Evolutionary conservation across 768 basidiomycete genomes (phyloP).

Genomic region (Piloderma croceum): DNA sequence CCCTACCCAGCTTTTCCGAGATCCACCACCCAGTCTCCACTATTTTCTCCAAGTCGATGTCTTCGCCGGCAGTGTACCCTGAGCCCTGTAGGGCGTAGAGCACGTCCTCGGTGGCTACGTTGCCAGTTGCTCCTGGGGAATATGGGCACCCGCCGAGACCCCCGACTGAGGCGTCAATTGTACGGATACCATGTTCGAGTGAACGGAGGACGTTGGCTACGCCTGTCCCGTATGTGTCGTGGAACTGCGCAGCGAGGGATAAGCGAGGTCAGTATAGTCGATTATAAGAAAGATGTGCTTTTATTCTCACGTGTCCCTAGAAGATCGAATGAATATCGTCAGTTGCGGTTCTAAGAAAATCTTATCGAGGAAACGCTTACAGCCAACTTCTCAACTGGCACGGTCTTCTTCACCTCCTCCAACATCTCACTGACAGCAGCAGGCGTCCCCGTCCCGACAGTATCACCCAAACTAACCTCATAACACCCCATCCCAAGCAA

Average conservation of each 20-base stretch:
- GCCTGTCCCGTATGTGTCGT: constrained; percentile 85
- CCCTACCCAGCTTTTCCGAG: constrained; percentile 54
- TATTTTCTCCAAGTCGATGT: constrained; percentile 59
- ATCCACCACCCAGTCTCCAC: constrained; percentile 84
- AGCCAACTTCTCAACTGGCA: constrained; percentile 66
- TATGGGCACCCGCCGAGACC: constrained; percentile 95
- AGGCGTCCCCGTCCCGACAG: constrained; percentile 82
- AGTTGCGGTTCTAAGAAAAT: background rate
- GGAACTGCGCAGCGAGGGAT: constrained; percentile 47
- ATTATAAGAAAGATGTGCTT: constrained; percentile 3
- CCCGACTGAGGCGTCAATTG: constrained; percentile 79
- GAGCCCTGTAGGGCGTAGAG: constrained; percentile 75
- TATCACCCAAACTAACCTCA: constrained; percentile 89
- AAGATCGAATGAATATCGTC: background rate
- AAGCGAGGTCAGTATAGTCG: background rate
- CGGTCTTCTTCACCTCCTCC: constrained; percentile 56
- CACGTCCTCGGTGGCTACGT: constrained; percentile 90
- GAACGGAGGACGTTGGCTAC: constrained; percentile 72
- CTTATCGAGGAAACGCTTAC: constrained; percentile 28
- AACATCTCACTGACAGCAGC: constrained; percentile 61
- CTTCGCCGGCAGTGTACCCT: constrained; percentile 29
- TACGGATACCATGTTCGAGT: constrained; percentile 67
- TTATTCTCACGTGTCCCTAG: constrained; percentile 59
- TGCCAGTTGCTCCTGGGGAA: constrained; percentile 93
- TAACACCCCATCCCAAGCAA: constrained; percentile 90